Conservation (phyloP, 2,329 filamentous ascomycete species). For the Scytalidium sp. region DNA sequence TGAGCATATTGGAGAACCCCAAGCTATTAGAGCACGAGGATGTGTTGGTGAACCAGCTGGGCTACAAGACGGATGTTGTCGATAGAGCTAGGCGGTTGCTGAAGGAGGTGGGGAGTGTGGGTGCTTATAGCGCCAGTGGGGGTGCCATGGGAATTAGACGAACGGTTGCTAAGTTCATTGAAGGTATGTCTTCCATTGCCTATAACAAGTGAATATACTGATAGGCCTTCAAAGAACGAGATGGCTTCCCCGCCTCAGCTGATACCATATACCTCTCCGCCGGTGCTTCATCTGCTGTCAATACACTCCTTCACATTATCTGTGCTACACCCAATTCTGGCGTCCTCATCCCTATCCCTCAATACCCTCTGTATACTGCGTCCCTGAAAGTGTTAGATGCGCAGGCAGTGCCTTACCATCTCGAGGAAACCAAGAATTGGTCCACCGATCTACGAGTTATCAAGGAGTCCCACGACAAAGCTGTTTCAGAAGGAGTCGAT, state of each 20-base stretch:
- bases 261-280: constrained; percentile 85
- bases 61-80: constrained; percentile 88
- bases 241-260: constrained; percentile 81
- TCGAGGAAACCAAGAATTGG: constrained; percentile 85
- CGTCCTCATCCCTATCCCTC: constrained; percentile 90
- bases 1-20: constrained; percentile 91
- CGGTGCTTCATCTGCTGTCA: constrained; percentile 91
- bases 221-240: constrained; percentile 54
- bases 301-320: constrained; percentile 87
- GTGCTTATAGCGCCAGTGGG: constrained; percentile 93
- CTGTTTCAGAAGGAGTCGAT: constrained; percentile 73
- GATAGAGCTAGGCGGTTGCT: constrained; percentile 79
- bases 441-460: constrained; percentile 83
- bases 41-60: constrained; percentile 70
- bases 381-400: constrained; percentile 84
- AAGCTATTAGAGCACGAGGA: constrained; percentile 77
- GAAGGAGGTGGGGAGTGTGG: constrained; percentile 82
- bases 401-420: constrained; percentile 85
- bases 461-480: constrained; percentile 68
- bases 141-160: constrained; percentile 84
- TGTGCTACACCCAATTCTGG: constrained; percentile 75
- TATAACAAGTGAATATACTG: constrained; percentile 1
- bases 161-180: constrained; percentile 89
- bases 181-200: constrained; percentile 55
- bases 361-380: constrained; percentile 97